Percentiles rank a stretch among this genome's conserved stretches.
Conservation (phyloP, 441 rosid genomes). For the Codiaeum variegatum region DNA sequence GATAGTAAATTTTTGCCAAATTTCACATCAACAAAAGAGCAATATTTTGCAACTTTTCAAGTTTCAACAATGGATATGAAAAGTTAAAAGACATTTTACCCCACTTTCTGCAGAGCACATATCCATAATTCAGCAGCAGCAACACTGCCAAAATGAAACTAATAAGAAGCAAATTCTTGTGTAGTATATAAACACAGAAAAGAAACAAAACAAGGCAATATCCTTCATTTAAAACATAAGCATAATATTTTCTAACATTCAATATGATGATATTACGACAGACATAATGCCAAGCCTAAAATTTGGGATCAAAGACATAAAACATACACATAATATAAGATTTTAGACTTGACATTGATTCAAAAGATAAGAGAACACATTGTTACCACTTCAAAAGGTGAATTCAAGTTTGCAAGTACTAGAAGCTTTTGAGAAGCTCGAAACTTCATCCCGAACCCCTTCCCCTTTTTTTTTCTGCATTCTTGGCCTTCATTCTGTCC, state of each 20-base stretch:
- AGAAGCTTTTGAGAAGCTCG: not conserved
- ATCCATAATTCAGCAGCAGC: no score
- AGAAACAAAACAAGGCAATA: not conserved
- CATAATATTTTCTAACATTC: not conserved
- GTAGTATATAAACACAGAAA: not conserved
- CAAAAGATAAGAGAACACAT: not conserved
- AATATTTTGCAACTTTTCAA: no score
- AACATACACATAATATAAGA: not conserved
- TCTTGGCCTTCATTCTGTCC: constrained; percentile 7
- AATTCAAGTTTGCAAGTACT: not conserved
- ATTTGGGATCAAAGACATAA: not conserved
- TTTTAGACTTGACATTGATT: not conserved
- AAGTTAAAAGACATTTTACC: no score
- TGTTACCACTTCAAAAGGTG: not conserved
- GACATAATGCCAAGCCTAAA: not conserved
- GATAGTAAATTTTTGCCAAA: no score
- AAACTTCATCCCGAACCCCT: not conserved
- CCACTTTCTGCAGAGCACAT: no score
- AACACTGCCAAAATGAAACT: not conserved
- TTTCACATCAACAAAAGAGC: no score
- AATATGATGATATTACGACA: not conserved
- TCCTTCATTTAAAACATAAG: not conserved
- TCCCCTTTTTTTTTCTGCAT: constrained; percentile 8
- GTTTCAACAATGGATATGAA: no score
- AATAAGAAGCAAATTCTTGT: not conserved